These are phyloP conservation scores for Anthoceros angustus DNA, from an alignment of 225 moss, liverwort and hornwort species.

Conservation along the genomic window DNA sequence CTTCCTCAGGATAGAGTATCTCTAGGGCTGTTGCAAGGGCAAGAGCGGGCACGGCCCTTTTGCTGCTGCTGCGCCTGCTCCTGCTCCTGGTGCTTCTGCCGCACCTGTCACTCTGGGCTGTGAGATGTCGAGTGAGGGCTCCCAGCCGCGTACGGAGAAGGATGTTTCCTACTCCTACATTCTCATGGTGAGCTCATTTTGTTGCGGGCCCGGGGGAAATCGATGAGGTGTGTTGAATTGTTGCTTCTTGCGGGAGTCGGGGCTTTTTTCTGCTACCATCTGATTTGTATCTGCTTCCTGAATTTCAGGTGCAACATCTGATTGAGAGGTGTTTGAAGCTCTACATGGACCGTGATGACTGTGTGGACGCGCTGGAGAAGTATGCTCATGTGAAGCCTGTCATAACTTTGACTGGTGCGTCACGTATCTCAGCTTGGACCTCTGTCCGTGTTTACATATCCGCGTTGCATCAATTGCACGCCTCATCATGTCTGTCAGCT, in stretches of 20 bases:
- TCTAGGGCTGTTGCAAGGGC: no score
- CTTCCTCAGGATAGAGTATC: no score
- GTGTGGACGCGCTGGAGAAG: slow-evolving; percentile 24
- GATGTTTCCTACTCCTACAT: slow-evolving; percentile 28
- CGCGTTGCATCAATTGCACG: not conserved
- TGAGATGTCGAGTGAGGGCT: not conserved
- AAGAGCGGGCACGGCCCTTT: not conserved
- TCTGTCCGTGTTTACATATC: not conserved
- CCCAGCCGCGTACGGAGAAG: not conserved
- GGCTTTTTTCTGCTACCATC: not conserved
- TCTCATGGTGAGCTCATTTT: slow-evolving; percentile 20
- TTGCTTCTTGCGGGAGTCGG: not conserved
- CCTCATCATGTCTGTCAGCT: not conserved
- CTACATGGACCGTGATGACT: slow-evolving; percentile 29
- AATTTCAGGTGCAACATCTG: slow-evolving; percentile 26
- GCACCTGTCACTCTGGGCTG: not conserved
- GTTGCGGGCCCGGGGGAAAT: not conserved
- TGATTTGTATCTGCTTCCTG: not conserved
- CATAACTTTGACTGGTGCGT: slow-evolving; percentile 24
- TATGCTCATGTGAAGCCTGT: slow-evolving; percentile 33
- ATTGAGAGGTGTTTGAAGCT: slow-evolving; percentile 30
- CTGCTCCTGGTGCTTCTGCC: not conserved
- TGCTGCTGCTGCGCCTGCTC: not conserved
- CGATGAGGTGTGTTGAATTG: not conserved
- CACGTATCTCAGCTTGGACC: not conserved